Percentiles rank a stretch among this genome's conserved stretches.
Conservation (phyloP, 192 early-diverging fungal species). For the Dispira parvispora region DNA sequence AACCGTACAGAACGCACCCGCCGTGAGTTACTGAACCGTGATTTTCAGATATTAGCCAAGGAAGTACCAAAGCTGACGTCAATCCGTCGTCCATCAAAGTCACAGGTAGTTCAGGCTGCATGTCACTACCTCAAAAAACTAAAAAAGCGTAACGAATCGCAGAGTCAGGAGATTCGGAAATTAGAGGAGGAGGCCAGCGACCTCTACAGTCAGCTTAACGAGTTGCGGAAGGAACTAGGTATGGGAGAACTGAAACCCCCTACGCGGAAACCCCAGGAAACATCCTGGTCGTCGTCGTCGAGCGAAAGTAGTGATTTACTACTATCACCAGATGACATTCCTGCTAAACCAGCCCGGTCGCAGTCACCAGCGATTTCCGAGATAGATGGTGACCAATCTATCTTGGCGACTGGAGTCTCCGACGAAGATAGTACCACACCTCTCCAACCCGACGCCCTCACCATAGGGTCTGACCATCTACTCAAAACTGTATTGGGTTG, state of each 20-base stretch:
- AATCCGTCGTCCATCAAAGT: background rate
- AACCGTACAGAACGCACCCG: slow-evolving; percentile 9
- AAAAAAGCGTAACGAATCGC: background rate
- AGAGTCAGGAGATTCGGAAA: background rate
- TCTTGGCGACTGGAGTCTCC: background rate
- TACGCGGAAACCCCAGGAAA: background rate
- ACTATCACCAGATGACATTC: background rate
- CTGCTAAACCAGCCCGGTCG: background rate
- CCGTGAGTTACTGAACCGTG: background rate
- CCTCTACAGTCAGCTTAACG: slow-evolving; percentile 2
- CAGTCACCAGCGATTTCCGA: background rate
- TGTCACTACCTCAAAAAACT: slow-evolving; percentile 1
- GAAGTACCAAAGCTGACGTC: background rate
- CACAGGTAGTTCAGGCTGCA: background rate
- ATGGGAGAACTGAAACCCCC: background rate
- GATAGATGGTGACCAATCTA: background rate
- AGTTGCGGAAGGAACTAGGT: background rate
- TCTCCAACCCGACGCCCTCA: background rate
- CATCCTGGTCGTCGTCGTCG: background rate
- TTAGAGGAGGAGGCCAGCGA: background rate
- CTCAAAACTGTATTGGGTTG: background rate
- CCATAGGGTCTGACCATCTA: background rate
- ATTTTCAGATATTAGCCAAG: background rate
- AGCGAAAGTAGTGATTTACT: background rate
- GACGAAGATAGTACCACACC: no score